Evolutionary conservation across 2,329 filamentous ascomycete species (phyloP), one percentile per base, ranked within the genome.

Genomic region (Atkinsonella hypoxylon): DNA sequence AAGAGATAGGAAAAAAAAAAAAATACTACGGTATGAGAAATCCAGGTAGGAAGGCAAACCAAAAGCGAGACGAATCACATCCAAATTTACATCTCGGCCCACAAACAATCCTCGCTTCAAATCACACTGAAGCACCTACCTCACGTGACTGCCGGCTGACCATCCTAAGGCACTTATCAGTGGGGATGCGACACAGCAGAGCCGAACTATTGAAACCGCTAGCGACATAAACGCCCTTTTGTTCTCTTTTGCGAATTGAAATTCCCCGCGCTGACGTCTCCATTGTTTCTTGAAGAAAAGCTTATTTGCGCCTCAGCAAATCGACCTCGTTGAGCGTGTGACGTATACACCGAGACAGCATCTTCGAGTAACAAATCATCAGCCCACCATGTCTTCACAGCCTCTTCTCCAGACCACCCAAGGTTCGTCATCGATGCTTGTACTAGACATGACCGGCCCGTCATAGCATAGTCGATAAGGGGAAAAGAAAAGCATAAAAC

Each of bases 331-430:
- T 30, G 42, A 18, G 42, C 20, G 26, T 5, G 26, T 5, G 26
- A 26, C 26, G 26, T 26, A 26, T 26, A 26, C 26, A 20, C 18
- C 22, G 18, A 10, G 17, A 42, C 18, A 9, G 34, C 34, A 15
- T 36, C 8, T 5, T 8, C 26, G 4, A 36, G 34, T 10, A 10
- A 10, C 11, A 36, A 9, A 17, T 18, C 49, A 48, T 41, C 51
- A 17, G 20, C n/a, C 22, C 66, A 77, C 57, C 63, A 97, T 98
- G 93, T 98, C 93, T 57, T 89, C 84, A 67, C 91, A 96, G 73
- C 93, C 93, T 64, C 87, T 98, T 53, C 87, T 98, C 59, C 90
- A 96, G 67, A 91, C 89, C 48, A 85, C 90, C 48, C 90, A 89
- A 57, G 90, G 90, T 95, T 77, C 26, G 42, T 50, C n/a, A 5